Evolutionary conservation across 176 grass and related monocot species (phyloP).

Genomic region (Ampelocalamus luodianensis): DNA sequence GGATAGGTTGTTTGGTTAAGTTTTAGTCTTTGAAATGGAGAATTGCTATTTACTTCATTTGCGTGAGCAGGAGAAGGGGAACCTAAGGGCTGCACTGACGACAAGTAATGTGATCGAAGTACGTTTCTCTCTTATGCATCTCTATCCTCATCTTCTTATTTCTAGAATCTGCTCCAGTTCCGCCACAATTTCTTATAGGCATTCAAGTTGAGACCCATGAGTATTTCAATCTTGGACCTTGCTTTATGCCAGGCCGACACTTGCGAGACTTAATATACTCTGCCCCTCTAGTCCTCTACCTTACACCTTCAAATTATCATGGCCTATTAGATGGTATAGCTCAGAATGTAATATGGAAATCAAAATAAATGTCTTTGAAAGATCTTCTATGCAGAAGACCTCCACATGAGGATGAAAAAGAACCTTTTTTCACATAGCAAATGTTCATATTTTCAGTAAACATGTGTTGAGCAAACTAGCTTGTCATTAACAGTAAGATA

Average conservation of each 20-base stretch:
- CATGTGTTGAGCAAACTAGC: not conserved
- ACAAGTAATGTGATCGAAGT: conserved; percentile 83
- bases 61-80: conserved; percentile 75
- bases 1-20: not conserved
- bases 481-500: conserved; percentile 26
- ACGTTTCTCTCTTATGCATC: conserved; percentile 26
- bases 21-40: not conserved
- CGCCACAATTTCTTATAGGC: not conserved
- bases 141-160: not conserved
- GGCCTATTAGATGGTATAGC: not conserved
- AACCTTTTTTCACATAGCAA: not conserved
- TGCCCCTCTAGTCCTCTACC: not conserved
- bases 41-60: conserved; percentile 26
- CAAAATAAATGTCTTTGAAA: not conserved
- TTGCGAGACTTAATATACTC: not conserved
- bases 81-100: conserved; percentile 73
- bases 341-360: not conserved
- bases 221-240: not conserved
- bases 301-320: conserved; percentile 21
- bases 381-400: not conserved
- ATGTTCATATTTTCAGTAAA: not conserved
- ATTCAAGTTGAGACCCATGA: not conserved
- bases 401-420: not conserved
- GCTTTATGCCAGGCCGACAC: not conserved
- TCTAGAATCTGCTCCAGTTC: not conserved